A percentile compares a stretch with the other conserved stretches of the same genome.
These are phyloP conservation scores for Coemansia sp. DNA, from an alignment of 192 early-diverging fungal species.

Conservation along the genomic window DNA sequence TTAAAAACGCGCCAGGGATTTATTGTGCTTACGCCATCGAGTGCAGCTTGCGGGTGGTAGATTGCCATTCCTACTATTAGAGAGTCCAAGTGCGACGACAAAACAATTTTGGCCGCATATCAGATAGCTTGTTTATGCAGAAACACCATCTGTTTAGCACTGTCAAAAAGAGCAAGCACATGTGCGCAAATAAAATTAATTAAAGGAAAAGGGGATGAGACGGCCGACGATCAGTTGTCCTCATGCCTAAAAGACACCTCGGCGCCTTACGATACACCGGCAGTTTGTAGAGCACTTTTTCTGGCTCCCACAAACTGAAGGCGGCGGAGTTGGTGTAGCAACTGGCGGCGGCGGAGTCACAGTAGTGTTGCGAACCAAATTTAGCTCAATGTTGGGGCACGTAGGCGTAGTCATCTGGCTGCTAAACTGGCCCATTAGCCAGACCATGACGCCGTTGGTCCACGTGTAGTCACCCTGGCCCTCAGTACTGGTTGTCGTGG, in stretches of 20 bases:
- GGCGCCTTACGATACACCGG: constrained; percentile 10
- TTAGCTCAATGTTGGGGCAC: constrained; percentile 45
- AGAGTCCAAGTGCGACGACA: background rate
- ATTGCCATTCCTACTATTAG: background rate
- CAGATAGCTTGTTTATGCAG: background rate
- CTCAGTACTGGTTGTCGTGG: constrained; percentile 13
- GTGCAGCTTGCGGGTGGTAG: background rate
- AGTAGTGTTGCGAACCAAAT: constrained; percentile 18
- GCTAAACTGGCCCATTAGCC: constrained; percentile 35
- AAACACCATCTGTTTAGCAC: background rate
- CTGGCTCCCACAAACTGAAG: background rate
- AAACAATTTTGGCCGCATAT: background rate
- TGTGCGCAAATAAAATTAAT: background rate
- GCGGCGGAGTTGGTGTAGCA: background rate
- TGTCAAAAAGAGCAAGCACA: background rate
- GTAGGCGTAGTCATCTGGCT: constrained; percentile 20
- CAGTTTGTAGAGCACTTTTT: constrained; percentile 8
- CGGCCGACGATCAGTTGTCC: background rate
- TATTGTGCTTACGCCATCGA: background rate
- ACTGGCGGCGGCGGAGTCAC: background rate
- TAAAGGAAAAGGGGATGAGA: background rate
- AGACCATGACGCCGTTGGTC: constrained; percentile 44
- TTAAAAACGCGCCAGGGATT: background rate
- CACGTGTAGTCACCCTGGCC: constrained; percentile 30
- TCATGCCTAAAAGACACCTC: background rate